These are phyloP conservation scores for Theobroma cacao DNA, from an alignment of 345 rosid species.

Conservation along the genomic window DNA sequence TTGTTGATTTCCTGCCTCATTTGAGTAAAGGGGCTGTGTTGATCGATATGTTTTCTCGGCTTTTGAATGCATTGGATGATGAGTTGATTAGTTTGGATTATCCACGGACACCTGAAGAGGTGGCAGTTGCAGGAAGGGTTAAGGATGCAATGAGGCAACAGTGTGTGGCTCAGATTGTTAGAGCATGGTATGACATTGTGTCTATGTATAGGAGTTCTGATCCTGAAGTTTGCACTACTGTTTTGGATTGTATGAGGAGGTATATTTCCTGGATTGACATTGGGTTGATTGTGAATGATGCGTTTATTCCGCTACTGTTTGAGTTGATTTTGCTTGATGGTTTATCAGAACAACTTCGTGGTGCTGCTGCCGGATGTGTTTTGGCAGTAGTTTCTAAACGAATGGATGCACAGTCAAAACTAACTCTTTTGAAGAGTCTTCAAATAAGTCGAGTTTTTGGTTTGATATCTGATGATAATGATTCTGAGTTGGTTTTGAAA, in stretches of 20 bases:
- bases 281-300: constrained; percentile 71
- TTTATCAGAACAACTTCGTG: constrained; percentile 62
- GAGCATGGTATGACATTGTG: constrained; percentile 82
- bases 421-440: constrained; percentile 68
- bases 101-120: constrained; percentile 62
- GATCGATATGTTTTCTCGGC: constrained; percentile 91
- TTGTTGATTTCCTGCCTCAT: constrained; percentile 65
- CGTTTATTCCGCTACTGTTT: constrained; percentile 69
- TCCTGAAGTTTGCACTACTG: constrained; percentile 60
- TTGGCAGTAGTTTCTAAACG: constrained; percentile 84
- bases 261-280: constrained; percentile 94
- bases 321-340: constrained; percentile 68
- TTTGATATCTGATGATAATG: constrained; percentile 54
- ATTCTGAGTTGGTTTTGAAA: constrained; percentile 60
- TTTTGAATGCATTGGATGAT: constrained; percentile 84
- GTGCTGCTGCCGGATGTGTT: constrained; percentile 83
- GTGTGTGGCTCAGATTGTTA: constrained; percentile 83
- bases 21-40: constrained; percentile 62
- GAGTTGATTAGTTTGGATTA: constrained; percentile 93
- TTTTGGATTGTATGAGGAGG: constrained; percentile 80
- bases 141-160: constrained; percentile 98
- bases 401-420: constrained; percentile 76
- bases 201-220: constrained; percentile 59
- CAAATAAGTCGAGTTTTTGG: constrained; percentile 64
- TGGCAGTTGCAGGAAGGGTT: constrained; percentile 61